Conservation (phyloP, 1,284 basidiomycete genomes). For the Cryptococcus sp. region DNA sequence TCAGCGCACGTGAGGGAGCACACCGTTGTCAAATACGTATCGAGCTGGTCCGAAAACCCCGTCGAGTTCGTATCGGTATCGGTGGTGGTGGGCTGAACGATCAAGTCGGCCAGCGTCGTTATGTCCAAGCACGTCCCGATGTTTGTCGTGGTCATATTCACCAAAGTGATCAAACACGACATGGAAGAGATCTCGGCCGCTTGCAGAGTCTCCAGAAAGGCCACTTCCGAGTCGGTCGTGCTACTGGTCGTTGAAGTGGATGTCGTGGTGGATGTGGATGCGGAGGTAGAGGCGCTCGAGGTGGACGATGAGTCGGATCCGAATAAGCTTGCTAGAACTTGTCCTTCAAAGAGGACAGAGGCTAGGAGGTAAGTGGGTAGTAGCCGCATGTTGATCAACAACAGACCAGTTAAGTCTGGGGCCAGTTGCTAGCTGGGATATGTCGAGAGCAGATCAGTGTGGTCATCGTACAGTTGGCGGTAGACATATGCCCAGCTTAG, state of each 20-base stretch:
- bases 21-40: conserved; percentile 25
- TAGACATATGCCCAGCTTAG: no score
- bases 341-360: conserved; percentile 4
- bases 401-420: background rate
- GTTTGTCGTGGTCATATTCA: conserved; percentile 40
- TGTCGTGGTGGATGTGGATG: background rate
- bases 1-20: conserved; percentile 27
- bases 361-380: background rate
- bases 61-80: conserved; percentile 5
- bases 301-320: conserved; percentile 2
- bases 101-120: conserved; percentile 24
- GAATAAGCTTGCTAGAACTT: conserved; percentile 9
- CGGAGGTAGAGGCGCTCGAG: background rate
- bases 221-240: conserved; percentile 10
- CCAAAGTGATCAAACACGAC: conserved; percentile 42
- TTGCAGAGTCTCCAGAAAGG: conserved; percentile 40
- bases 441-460: no score
- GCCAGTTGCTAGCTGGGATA: no score
- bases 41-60: conserved; percentile 30
- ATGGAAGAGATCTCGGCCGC: conserved; percentile 37
- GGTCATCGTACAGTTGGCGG: no score
- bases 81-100: conserved; percentile 18
- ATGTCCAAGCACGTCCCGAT: conserved; percentile 38
- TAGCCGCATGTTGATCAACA: background rate
- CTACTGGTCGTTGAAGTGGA: background rate